phyloP scores from a whole-genome alignment of 2,329 filamentous ascomycete genomes.

The Cryoendolithus antarcticus region DNA sequence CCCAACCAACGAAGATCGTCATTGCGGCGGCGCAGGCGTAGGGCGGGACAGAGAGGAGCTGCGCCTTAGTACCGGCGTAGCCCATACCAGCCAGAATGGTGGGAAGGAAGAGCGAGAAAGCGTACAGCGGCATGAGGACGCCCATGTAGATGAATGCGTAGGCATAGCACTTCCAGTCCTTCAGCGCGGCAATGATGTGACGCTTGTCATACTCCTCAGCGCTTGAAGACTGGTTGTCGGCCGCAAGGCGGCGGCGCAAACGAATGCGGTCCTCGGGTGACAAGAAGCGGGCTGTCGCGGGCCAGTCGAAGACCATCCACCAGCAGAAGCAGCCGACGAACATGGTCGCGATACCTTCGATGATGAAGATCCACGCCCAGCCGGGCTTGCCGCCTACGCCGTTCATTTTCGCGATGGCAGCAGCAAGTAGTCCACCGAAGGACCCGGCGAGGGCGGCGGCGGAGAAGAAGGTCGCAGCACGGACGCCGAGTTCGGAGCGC shows the following conservation, averaged over 20 bases:
- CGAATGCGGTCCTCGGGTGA: constrained; percentile 27
- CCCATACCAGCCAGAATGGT: constrained; percentile 27
- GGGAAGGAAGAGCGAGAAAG: constrained; percentile 22
- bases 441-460: constrained; percentile 68
- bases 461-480: constrained; percentile 73
- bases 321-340: constrained; percentile 36
- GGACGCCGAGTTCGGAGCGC: constrained; percentile 64
- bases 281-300: constrained; percentile 45
- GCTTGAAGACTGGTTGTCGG: constrained; percentile 15
- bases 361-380: constrained; percentile 34
- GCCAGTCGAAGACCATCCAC: constrained; percentile 41
- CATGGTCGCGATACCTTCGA: constrained; percentile 55
- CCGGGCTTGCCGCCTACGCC: constrained; percentile 40
- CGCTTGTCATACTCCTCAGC: constrained; percentile 16
- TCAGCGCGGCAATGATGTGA: constrained; percentile 31
- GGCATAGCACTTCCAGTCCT: constrained; percentile 73
- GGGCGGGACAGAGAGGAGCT: constrained; percentile 62
- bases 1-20: constrained; percentile 57
- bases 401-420: constrained; percentile 58
- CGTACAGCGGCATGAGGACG: constrained; percentile 16
- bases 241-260: constrained; percentile 14
- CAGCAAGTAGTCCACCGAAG: constrained; percentile 62
- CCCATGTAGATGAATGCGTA: constrained; percentile 68
- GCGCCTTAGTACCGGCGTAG: constrained; percentile 49
- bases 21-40: constrained; percentile 59